These are phyloP conservation scores for Microstegium vimineum DNA, from an alignment of 176 grass and related monocot species.

Conservation along the genomic window DNA sequence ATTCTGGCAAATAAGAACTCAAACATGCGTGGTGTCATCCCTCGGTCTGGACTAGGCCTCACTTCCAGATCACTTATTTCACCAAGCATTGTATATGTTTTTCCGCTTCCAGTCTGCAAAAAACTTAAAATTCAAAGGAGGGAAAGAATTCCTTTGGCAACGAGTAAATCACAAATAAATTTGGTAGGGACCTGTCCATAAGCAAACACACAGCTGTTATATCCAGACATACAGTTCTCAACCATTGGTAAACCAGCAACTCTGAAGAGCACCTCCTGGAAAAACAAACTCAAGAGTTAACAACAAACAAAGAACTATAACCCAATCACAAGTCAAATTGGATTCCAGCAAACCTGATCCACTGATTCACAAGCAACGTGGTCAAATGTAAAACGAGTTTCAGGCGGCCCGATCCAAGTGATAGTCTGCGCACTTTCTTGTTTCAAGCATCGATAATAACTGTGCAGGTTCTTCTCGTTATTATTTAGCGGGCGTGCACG, in stretches of 20 bases:
- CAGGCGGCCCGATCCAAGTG: constrained; percentile 90
- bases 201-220: constrained; percentile 97
- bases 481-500: constrained; percentile 80
- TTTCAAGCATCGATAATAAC: constrained; percentile 81
- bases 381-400: constrained; percentile 85
- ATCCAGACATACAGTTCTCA: constrained; percentile 97
- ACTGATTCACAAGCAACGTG: constrained; percentile 95
- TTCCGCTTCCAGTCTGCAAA: constrained; percentile 89
- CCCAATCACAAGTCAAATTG: background rate
- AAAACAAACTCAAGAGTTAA: constrained; percentile 16
- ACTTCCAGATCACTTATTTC: constrained; percentile 83
- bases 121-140: constrained; percentile 15
- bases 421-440: constrained; percentile 79
- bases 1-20: constrained; percentile 98
- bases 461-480: constrained; percentile 55
- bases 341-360: constrained; percentile 60
- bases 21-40: constrained; percentile 95
- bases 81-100: constrained; percentile 96
- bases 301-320: constrained; percentile 16
- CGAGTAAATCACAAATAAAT: constrained; percentile 20
- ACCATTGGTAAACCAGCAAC: constrained; percentile 98
- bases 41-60: constrained; percentile 71
- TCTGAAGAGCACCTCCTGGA: constrained; percentile 88
- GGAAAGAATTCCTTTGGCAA: background rate
- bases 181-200: constrained; percentile 79